phyloP scores from a whole-genome alignment of 2,329 filamentous ascomycete genomes.

The Grosmannia penicillata region DNA sequence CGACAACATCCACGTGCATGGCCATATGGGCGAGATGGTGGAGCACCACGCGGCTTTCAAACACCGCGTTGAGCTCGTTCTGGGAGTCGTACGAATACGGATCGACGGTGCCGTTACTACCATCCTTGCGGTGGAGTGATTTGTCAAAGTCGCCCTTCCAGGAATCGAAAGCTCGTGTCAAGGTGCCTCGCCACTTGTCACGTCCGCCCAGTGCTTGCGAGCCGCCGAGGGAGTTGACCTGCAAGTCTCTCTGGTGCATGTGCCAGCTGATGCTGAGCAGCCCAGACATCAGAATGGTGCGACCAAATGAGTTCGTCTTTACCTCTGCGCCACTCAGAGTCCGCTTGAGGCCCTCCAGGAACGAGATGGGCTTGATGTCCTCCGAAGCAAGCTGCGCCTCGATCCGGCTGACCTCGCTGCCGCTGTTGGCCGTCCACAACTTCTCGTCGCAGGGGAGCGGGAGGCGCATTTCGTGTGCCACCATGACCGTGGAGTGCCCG shows the following conservation, averaged over 20 bases:
- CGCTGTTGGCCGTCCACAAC: slow-evolving; percentile 81
- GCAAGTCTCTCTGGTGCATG: slow-evolving; percentile 90
- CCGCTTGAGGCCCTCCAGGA: slow-evolving; percentile 80
- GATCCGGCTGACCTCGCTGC: slow-evolving; percentile 70
- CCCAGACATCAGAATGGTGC: slow-evolving; percentile 87
- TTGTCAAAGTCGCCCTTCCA: slow-evolving; percentile 91
- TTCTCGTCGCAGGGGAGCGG: slow-evolving; percentile 86
- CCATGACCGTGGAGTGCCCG: slow-evolving; percentile 92
- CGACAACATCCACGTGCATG: slow-evolving; percentile 94
- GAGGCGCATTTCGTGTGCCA: slow-evolving; percentile 85
- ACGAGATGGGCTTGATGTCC: slow-evolving; percentile 71
- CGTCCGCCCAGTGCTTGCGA: slow-evolving; percentile 68
- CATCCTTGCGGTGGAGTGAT: slow-evolving; percentile 48
- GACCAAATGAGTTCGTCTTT: slow-evolving; percentile 82
- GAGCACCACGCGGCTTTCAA: slow-evolving; percentile 76
- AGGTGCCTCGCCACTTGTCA: slow-evolving; percentile 76
- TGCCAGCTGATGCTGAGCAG: slow-evolving; percentile 91
- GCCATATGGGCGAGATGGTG: slow-evolving; percentile 95
- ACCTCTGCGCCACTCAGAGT: slow-evolving; percentile 78
- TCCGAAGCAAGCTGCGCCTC: slow-evolving; percentile 69
- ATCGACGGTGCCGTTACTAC: slow-evolving; percentile 22
- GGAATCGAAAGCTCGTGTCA: slow-evolving; percentile 79
- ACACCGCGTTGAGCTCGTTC: slow-evolving; percentile 50
- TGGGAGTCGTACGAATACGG: slow-evolving; percentile 43
- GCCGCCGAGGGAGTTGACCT: slow-evolving; percentile 67